Conservation (phyloP, 1,139 yeast genomes). For the Hemisphaericaspora xylofermentans region DNA sequence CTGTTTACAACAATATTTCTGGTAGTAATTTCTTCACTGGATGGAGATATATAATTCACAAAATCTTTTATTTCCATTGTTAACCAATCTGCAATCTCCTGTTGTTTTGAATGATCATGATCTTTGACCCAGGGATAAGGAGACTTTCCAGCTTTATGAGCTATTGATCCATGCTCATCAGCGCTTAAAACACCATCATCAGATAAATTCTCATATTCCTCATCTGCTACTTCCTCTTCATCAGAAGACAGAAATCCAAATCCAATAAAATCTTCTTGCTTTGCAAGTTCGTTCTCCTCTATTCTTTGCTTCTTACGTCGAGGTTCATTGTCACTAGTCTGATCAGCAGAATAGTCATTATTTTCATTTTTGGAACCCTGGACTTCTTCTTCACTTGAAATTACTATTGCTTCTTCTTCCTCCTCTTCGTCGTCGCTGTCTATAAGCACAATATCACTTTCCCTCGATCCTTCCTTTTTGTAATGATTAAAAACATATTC, state of each 20-base stretch:
- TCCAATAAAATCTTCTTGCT: slow-evolving; percentile 60
- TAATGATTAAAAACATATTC: slow-evolving; percentile 23
- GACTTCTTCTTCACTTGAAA: slow-evolving; percentile 30
- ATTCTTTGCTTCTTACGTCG: slow-evolving; percentile 14
- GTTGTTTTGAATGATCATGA: slow-evolving; percentile 71
- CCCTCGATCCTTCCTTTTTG: slow-evolving; percentile 13
- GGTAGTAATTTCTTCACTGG: slow-evolving; percentile 65
- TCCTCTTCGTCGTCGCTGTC: slow-evolving; percentile 29
- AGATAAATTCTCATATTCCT: slow-evolving; percentile 22
- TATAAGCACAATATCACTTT: slow-evolving; percentile 22
- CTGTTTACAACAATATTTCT: slow-evolving; percentile 68
- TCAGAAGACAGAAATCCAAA: slow-evolving; percentile 53
- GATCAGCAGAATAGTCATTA: slow-evolving; percentile 14
- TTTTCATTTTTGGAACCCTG: slow-evolving; percentile 20
- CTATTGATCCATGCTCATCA: slow-evolving; percentile 29
- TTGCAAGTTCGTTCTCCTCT: slow-evolving; percentile 34
- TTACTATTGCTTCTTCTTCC: slow-evolving; percentile 30
- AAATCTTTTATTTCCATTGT: slow-evolving; percentile 87
- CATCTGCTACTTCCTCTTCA: slow-evolving; percentile 34
- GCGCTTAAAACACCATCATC: slow-evolving; percentile 40
- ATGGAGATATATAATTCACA: slow-evolving; percentile 84
- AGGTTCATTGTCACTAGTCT: slow-evolving; percentile 8
- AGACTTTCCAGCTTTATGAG: slow-evolving; percentile 16
- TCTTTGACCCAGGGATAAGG: slow-evolving; percentile 80
- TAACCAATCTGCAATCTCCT: slow-evolving; percentile 83